phyloP scores from a whole-genome alignment of 768 basidiomycete genomes.

The Naganishia vishniacii region DNA sequence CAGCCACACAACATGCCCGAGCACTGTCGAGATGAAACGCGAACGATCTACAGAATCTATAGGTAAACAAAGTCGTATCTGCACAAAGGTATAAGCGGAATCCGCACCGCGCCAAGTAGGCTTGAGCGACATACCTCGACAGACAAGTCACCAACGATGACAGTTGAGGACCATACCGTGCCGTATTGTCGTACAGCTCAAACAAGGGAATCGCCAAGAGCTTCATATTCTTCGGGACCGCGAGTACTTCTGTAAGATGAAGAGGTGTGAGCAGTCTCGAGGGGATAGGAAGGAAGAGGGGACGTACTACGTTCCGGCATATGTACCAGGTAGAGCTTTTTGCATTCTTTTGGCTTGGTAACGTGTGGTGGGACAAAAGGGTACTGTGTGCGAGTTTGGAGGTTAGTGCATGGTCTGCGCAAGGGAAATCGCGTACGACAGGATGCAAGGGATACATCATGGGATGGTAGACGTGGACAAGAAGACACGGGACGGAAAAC shows the following conservation, averaged over 20 bases:
- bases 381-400: constrained; percentile 57
- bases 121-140: constrained; percentile 21
- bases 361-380: constrained; percentile 93
- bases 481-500: not conserved
- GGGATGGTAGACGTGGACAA: no score
- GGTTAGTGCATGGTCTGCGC: no score
- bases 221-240: constrained; percentile 98
- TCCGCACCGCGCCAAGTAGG: not conserved
- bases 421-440: no score
- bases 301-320: constrained; percentile 87
- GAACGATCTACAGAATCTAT: not conserved
- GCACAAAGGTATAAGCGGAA: not conserved
- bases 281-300: not conserved
- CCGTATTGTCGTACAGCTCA: constrained; percentile 95
- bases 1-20: not conserved
- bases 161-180: constrained; percentile 83
- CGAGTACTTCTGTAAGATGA: constrained; percentile 68
- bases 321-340: constrained; percentile 88
- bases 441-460: not conserved
- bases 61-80: constrained; percentile 30
- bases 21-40: not conserved
- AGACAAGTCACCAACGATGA: constrained; percentile 49
- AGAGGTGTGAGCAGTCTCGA: not conserved
- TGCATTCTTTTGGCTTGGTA: constrained; percentile 96
- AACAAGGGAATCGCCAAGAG: constrained; percentile 85